Evolutionary conservation across 306 rosid species (phyloP), one percentile per base, ranked within the genome.

Genomic region (Acacia confusa): DNA sequence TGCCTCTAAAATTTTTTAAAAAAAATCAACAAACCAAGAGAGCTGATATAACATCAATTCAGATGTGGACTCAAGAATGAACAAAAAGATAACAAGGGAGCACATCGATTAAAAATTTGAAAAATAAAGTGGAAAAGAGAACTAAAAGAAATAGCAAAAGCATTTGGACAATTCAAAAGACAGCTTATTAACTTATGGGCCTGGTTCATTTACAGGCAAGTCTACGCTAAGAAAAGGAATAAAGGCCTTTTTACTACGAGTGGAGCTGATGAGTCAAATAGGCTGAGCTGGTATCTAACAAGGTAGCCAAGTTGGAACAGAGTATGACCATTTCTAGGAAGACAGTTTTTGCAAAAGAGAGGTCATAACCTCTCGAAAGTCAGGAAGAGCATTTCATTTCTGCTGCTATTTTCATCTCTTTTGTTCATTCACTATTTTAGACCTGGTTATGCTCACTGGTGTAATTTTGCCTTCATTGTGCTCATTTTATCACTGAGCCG

Each of bases 1-100:
- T 83, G 94, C 88, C 83, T 93, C 98, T 95, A 93, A 73, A 15
- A 50, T 2, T 2, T 48, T 48, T 48, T 15, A 88, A 88, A 78
- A 25, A 10, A 40, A 4, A 41, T 66, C 5, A 52, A 47, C 19
- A 9, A 68, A 73, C 30, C 48, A 68, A 65, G 43, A 71, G 53
- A 34, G 61, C 75, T 52, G 14, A 43, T 28, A 63, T 52, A 44
- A 70, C 70, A 78, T 78, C 50, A 69, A 84, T 38, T 30, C 76
- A 4, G 7, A 58, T 67, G 17, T 75, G 13, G 2, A 57, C 61
- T 52, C n/a, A 78, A 58, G 70, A 9, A 53, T 65, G 34, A 71
- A 75, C 70, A 77, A 25, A 30, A 45, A 60, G 32, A 43, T 28
- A n/a, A 73, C 6, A 47, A 44, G 48, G 16, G 48, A 70, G 53